phyloP scores from a whole-genome alignment of 1,139 yeast genomes.

The Sugiyamaella xylanicola region DNA sequence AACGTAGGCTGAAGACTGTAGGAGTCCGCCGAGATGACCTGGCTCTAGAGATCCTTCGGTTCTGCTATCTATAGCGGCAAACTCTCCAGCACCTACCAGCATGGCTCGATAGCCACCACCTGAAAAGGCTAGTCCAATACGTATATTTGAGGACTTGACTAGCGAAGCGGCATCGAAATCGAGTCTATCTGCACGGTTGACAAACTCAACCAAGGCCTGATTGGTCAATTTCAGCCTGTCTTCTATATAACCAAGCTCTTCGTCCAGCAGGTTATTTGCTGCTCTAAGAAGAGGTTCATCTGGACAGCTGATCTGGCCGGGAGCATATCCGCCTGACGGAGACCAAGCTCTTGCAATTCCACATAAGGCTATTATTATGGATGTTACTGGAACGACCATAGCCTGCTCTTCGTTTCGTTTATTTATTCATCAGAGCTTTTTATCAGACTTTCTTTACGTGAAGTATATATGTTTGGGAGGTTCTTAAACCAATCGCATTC shows the following conservation, averaged over 20 bases:
- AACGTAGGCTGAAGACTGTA: constrained; percentile 76
- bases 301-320: constrained; percentile 27
- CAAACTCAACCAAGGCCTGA: constrained; percentile 56
- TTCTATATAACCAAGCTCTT: constrained; percentile 33
- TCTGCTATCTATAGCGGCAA: constrained; percentile 77
- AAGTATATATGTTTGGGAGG: no score
- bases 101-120: constrained; percentile 96
- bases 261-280: constrained; percentile 25
- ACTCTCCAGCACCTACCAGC: constrained; percentile 83
- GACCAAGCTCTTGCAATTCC: constrained; percentile 24
- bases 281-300: constrained; percentile 21
- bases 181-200: constrained; percentile 57
- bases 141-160: constrained; percentile 47
- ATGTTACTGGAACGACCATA: not conserved
- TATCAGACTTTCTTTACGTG: no score
- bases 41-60: constrained; percentile 53
- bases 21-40: constrained; percentile 76
- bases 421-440: not conserved
- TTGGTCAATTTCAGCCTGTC: constrained; percentile 56
- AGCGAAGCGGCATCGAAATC: constrained; percentile 59
- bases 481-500: no score
- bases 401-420: no score
- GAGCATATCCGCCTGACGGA: constrained; percentile 30
- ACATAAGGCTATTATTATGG: not conserved
- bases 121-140: constrained; percentile 74